Base-by-base conservation (phyloP, 257 asterid species). In the Ligustrum vulgare region DNA sequence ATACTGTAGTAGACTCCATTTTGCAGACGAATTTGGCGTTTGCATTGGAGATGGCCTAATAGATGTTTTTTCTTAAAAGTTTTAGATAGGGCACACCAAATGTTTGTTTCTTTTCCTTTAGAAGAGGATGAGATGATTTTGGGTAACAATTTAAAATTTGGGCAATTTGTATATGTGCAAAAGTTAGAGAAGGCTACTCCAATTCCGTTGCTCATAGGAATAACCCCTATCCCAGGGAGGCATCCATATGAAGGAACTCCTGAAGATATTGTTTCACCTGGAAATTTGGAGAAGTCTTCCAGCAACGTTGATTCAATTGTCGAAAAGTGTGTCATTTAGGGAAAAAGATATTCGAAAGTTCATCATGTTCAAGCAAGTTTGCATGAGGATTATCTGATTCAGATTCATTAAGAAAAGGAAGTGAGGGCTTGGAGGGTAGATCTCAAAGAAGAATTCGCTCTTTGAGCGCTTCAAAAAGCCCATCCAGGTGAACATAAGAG, bases 101-200 rank as follows among this genome's bases (percentile, higher is more conserved):
- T 87, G 0, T 89, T 85, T 49, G 97, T 84, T 54, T 82, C 93
- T 28, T 78, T 90, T 54, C 80, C 89, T 22, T 80, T 86, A 56
- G 86, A 92, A 28, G 88, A 89, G 28, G 87, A 89, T 74, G 96
- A 87, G 7, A 75, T 93, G 89, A 85, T 89, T 75, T 79, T 93
- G 43, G 83, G 86, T 10, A 84, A 91, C 82, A 82, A 82, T 60
- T 77, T 87, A 69, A 78, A 85, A 58, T 86, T 92, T 2, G 96
- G 96, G 33, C 97, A 92, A 80, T 87, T 73, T 36, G 81, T 92
- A 23, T 72, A 90, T 63, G 91, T 87, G 3, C 72, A 76, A 6
- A 82, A 69, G 12, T 25, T 92, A 72, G 88, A 86, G 81, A 83
- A 82, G 23, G 64, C 95, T 16, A 60, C 82, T 31, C 96, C 90